Base-by-base conservation (phyloP, 805 yeast species). In the Dipodascus albidus region DNA sequence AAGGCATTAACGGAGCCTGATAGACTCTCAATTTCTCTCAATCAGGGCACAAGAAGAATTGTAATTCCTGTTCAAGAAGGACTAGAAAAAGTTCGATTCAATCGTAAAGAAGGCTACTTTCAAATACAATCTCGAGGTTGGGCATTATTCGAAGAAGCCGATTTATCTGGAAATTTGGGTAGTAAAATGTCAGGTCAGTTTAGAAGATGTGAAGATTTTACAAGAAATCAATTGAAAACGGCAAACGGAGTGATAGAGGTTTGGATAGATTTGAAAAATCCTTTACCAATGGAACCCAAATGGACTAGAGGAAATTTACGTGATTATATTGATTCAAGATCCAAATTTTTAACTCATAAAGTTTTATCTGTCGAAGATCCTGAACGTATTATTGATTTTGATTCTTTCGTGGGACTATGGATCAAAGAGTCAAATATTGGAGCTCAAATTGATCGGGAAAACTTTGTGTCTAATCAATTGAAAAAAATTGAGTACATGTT, bases 51-150 rank as follows among this genome's bases (percentile, higher is more conserved):
- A 22, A 51, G 51, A 42, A 50, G 58, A n/a, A 42, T 55, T 48
- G 49, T 55, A 8, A 55, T 55, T 41, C 58, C 58, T 20, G 58
- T 53, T 3, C 55, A 54, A 35, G 58, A 53, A 23, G 54, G 56
- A 3, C 44, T 55, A 24, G 53, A 50, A n/a, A 53, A 53, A 19
- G 54, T 55, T 15, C 9, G 21, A 14, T 55, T 53, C 24, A 55
- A 50, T 35, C 54, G 58, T n/a, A 24, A 38, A 23, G 47, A 51
- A 19, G 58, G 58, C n/a, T 51, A 55, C 42, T 55, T 55, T 35
- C 47, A 22, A 3, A 55, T 55, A n/a, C 23, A 22, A 23, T 33
- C 53, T 3, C 14, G 53, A 14, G 53, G 53, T 2, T 51, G 55
- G 56, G 58, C 56, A 17, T 41, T 53, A 35, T 55, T 50, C 38